Percentiles rank a stretch among this genome's conserved stretches.
Evolutionary conservation across 1,139 yeast species (phyloP).

Genomic region (Yamadazyma triangularis): DNA sequence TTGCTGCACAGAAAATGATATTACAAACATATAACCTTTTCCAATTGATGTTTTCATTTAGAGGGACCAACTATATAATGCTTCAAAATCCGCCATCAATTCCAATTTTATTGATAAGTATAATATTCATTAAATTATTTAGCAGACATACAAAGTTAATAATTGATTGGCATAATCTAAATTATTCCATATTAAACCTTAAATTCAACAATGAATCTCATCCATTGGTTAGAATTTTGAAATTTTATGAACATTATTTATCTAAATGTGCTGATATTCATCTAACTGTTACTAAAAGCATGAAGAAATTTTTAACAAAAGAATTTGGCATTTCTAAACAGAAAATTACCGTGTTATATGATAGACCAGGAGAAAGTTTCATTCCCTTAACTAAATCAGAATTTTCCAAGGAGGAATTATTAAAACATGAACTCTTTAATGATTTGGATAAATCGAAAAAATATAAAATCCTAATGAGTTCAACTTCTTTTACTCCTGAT

Average conservation of each 20-base stretch:
- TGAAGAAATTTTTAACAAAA: conserved; percentile 56
- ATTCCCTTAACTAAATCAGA: conserved; percentile 34
- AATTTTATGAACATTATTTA: conserved; percentile 51
- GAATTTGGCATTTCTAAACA: conserved; percentile 46
- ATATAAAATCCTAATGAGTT: conserved; percentile 68
- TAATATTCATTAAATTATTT: conserved; percentile 49
- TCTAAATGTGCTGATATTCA: conserved; percentile 59
- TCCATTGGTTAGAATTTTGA: conserved; percentile 59
- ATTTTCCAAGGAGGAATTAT: conserved; percentile 25
- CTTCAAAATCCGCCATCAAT: conserved; percentile 93
- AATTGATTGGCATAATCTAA: conserved; percentile 96
- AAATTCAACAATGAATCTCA: conserved; percentile 52
- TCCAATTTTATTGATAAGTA: conserved; percentile 68
- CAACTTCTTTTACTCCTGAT: conserved; percentile 95
- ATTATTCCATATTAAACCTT: conserved; percentile 75
- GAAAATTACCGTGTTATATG: conserved; percentile 52
- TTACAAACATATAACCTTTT: conserved; percentile 49
- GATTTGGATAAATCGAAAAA: conserved; percentile 20
- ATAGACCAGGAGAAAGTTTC: conserved; percentile 72
- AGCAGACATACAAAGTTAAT: conserved; percentile 61
- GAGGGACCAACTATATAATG: conserved; percentile 66
- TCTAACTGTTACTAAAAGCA: conserved; percentile 73
- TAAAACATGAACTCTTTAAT: conserved; percentile 38
- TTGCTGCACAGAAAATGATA: conserved; percentile 57
- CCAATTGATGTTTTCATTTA: conserved; percentile 44